Evolutionary conservation across 2,329 filamentous ascomycete genomes (phyloP).

Genomic region (Hirsutella thompsonii): DNA sequence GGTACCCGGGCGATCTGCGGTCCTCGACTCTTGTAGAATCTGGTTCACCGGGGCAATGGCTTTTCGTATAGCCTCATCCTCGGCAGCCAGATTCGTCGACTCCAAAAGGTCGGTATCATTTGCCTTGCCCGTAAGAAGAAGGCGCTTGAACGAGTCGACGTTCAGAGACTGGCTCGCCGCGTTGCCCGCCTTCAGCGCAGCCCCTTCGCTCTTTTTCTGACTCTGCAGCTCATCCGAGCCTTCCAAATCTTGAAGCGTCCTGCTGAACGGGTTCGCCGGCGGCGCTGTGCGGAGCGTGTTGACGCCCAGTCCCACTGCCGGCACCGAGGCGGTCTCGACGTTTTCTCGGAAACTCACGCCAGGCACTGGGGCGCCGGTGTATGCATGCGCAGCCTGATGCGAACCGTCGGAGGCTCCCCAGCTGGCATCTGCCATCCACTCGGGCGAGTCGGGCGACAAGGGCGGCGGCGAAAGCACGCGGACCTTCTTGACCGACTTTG

Average conservation of each 20-base stretch:
- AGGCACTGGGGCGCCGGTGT: conserved; percentile 13
- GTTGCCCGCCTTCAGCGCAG: conserved; percentile 18
- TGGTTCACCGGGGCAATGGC: not conserved
- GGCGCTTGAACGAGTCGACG: conserved; percentile 63
- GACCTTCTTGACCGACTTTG: conserved; percentile 52
- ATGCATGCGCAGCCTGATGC: conserved; percentile 15
- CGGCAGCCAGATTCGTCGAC: not conserved
- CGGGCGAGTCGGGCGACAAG: conserved; percentile 39
- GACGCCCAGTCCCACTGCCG: not conserved
- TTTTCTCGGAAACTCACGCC: conserved; percentile 16
- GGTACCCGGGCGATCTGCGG: too few species aligned
- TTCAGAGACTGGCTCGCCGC: conserved; percentile 42
- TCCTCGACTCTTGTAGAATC: not conserved
- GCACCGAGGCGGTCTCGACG: conserved; percentile 12
- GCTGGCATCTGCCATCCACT: conserved; percentile 11
- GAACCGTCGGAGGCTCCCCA: not conserved
- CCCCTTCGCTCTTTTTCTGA: conserved; percentile 17
- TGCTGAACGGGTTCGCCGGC: conserved; percentile 36
- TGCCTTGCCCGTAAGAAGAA: conserved; percentile 61
- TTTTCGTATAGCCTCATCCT: not conserved
- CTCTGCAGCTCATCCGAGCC: conserved; percentile 17
- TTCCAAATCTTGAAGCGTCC: conserved; percentile 39
- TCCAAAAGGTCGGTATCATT: conserved; percentile 12
- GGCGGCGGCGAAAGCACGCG: conserved; percentile 53
- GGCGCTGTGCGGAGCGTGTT: not conserved